These are phyloP conservation scores for Botrytis medusae DNA, from an alignment of 2,329 filamentous ascomycete genomes.

Conservation along the genomic window DNA sequence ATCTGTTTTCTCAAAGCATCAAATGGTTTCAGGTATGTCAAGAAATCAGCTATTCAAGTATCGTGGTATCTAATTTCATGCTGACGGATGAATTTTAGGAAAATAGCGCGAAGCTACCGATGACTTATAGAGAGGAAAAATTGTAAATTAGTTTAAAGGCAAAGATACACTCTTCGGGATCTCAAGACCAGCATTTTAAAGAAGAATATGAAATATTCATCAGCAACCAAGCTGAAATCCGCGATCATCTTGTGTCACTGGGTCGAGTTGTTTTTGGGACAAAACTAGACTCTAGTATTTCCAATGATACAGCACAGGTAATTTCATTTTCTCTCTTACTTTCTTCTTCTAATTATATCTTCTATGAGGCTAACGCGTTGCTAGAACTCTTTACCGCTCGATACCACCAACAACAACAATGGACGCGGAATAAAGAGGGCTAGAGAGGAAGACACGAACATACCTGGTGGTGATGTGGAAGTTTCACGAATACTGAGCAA, in stretches of 20 bases:
- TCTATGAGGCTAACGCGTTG: background rate
- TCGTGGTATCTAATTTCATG: background rate
- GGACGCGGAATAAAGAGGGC: background rate
- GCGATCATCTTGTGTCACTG: background rate
- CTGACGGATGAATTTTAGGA: background rate
- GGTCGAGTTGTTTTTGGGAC: too few relatives aligned
- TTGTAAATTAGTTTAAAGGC: background rate
- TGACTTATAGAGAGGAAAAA: background rate
- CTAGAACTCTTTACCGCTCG: background rate
- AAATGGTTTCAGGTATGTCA: background rate
- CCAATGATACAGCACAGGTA: background rate
- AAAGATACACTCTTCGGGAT: rapidly evolving
- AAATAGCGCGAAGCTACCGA: background rate
- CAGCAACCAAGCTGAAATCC: background rate
- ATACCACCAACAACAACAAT: background rate
- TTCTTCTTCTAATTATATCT: background rate
- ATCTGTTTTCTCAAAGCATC: background rate
- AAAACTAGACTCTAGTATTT: background rate
- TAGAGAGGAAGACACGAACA: background rate
- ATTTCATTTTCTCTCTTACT: background rate
- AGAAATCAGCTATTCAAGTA: rapidly evolving
- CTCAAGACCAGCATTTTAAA: background rate
- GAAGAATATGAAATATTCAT: background rate
- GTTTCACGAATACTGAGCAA: background rate
- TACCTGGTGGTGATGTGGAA: background rate